Base-by-base conservation (phyloP, 257 asterid genomes). In the Nicotiana sylvestris region DNA sequence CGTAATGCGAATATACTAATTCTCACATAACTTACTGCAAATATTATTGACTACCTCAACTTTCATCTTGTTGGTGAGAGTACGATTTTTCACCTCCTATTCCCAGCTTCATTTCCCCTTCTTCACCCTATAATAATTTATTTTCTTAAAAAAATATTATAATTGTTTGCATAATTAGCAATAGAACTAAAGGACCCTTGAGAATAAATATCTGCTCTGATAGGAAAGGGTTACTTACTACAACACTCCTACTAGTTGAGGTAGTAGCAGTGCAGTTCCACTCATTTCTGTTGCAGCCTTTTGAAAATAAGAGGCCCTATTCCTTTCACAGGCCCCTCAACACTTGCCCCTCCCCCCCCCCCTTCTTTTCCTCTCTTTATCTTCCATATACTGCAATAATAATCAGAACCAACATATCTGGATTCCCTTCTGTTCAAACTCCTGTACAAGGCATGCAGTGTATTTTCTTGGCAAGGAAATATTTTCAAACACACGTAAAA, bases 211-310 rank as follows among this genome's bases (percentile, higher is more conserved):
- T 39, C 49, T 39, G 49, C 10, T 39, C 43, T 35, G 43, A 1
- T 0, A 35, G 43, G 43, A 35, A 35, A 35, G 0, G 3, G 51
- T 43, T 43, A 43, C 51, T 53, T 53, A 53, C 58, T 53, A 13
- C 58, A 53, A 53, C 58, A 13, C 78, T 77, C 78, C 82, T 86
- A 69, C 88, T 76, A 87, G 85, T 85, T 89, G 85, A 76, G 85
- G 51, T 43, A 43, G 87, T 85, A 86, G 94, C 92, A 88, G 91
- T 87, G 94, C 92, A 88, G 91, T 87, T 89, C 92, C 92, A 92
- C 98, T 94, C 91, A 92, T 94, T 91, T 91, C 90, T 87, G 68
- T 84, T 86, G 94, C 97, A 92, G 96, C 93, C 90, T 94, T 93
- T 88, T 37, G 25, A 43, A 21, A 13, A 69, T 33, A 57, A 65